Conservation (phyloP, 163 green algal genomes). For the Coccomyxa subellipsoidea region DNA sequence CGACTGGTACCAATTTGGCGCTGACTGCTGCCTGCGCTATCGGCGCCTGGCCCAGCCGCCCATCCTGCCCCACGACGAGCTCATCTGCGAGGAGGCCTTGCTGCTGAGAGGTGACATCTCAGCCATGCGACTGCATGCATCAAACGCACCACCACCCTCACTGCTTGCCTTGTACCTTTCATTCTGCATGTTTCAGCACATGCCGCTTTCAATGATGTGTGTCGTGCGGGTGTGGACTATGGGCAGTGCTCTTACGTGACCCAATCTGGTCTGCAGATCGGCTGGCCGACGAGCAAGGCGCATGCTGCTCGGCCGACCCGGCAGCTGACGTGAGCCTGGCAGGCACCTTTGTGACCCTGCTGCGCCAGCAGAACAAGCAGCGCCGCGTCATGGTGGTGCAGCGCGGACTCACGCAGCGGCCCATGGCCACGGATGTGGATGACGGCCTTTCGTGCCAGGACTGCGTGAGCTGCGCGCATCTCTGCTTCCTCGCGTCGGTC, state of each 20-base stretch:
- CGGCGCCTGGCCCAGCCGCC: conserved; percentile 13
- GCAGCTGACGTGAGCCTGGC: background rate
- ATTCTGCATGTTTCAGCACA: too few species aligned
- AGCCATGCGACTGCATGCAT: background rate
- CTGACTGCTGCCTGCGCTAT: conserved; percentile 28
- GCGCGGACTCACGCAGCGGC: background rate
- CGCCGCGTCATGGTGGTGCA: background rate
- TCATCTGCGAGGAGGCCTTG: conserved; percentile 14
- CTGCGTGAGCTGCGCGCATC: background rate
- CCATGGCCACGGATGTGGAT: background rate
- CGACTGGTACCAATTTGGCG: conserved; percentile 33
- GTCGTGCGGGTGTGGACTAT: too few species aligned
- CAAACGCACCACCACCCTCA: too few species aligned
- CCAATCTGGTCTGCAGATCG: background rate
- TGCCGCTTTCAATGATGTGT: too few species aligned
- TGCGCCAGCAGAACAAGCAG: conserved; percentile 1
- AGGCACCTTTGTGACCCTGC: background rate
- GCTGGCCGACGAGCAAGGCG: background rate
- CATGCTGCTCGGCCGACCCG: background rate
- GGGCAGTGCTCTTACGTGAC: background rate
- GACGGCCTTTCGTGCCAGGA: background rate
- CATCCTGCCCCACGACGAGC: conserved; percentile 30
- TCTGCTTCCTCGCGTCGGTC: background rate
- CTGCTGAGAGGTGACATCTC: background rate
- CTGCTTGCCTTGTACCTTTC: too few species aligned